phyloP scores from a whole-genome alignment of 2,329 filamentous ascomycete species.

The Trichoderma harzianum region DNA sequence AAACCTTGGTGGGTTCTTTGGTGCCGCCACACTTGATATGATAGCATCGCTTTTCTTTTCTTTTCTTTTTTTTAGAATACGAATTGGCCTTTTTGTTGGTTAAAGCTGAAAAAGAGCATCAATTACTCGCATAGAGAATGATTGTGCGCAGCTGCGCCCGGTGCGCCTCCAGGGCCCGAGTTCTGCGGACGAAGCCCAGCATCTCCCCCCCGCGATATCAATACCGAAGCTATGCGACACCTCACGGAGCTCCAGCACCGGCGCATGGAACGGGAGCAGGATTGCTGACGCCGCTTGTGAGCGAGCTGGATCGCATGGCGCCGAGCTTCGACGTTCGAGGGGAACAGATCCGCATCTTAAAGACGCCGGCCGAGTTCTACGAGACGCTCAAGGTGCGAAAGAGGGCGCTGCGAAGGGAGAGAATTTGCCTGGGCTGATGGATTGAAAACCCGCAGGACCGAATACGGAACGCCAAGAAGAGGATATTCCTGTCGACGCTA shows the following conservation, averaged over 20 bases:
- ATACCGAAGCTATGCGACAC: slow-evolving; percentile 41
- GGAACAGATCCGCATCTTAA: slow-evolving; percentile 74
- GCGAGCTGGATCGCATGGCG: slow-evolving; percentile 81
- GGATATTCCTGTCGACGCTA: slow-evolving; percentile 90
- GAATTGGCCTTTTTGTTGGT: background rate
- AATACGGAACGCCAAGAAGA: slow-evolving; percentile 72
- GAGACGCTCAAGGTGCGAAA: slow-evolving; percentile 74
- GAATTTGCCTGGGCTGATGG: background rate
- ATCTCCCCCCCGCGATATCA: slow-evolving; percentile 33
- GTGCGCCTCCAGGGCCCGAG: slow-evolving; percentile 29
- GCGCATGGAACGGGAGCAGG: slow-evolving; percentile 29
- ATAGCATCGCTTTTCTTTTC: background rate
- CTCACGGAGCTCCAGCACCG: slow-evolving; percentile 30
- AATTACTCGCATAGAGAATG: slow-evolving; percentile 26
- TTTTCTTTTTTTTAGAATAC: background rate
- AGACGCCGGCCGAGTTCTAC: slow-evolving; percentile 86
- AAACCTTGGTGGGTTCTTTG: background rate
- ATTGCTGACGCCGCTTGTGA: slow-evolving; percentile 52
- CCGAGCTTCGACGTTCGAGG: slow-evolving; percentile 86
- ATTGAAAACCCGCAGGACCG: slow-evolving; percentile 54
- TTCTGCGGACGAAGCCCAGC: slow-evolving; percentile 28
- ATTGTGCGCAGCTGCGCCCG: slow-evolving; percentile 35
- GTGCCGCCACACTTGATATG: background rate
- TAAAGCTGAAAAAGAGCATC: background rate
- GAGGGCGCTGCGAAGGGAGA: background rate